Conservation (phyloP, 805 yeast genomes). For the Candida suzukii region DNA sequence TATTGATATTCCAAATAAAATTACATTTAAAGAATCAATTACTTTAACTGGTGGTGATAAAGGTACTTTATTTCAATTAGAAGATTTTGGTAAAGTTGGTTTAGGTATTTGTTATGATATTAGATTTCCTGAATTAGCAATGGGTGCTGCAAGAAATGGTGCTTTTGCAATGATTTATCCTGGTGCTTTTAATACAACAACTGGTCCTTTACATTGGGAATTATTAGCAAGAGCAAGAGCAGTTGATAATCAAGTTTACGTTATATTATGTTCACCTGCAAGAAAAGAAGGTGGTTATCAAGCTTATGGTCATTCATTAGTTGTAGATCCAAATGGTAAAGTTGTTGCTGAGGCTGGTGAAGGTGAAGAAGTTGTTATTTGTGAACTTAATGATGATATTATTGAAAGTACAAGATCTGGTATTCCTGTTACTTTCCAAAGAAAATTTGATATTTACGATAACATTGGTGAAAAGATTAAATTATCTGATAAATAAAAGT, state of each 20-base stretch:
- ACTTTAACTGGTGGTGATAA: conserved; percentile 73
- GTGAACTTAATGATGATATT: conserved; percentile 59
- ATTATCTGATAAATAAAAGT: neutral
- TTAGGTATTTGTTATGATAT: conserved; percentile 82
- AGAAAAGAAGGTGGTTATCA: conserved; percentile 59
- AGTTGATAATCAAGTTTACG: conserved; percentile 66
- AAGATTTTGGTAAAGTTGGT: conserved; percentile 66
- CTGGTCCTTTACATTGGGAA: conserved; percentile 84
- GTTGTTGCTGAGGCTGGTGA: conserved; percentile 69
- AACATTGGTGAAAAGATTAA: conserved; percentile 18
- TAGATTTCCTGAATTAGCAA: conserved; percentile 73
- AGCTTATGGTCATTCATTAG: conserved; percentile 61
- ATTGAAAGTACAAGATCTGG: conserved; percentile 53
- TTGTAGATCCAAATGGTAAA: conserved; percentile 57
- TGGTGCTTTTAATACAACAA: conserved; percentile 78
- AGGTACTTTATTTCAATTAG: conserved; percentile 68
- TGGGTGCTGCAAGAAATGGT: conserved; percentile 57
- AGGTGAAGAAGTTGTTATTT: conserved; percentile 68
- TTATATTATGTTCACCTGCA: conserved; percentile 83
- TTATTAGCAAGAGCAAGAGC: conserved; percentile 67
- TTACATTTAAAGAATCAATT: conserved; percentile 77
- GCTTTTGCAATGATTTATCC: conserved; percentile 77
- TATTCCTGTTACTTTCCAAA: conserved; percentile 63
- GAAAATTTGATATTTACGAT: conserved; percentile 61
- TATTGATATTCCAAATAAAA: conserved; percentile 86